These are phyloP conservation scores for Piper longum DNA, from an alignment of 164 flowering plant genomes.

Conservation along the genomic window DNA sequence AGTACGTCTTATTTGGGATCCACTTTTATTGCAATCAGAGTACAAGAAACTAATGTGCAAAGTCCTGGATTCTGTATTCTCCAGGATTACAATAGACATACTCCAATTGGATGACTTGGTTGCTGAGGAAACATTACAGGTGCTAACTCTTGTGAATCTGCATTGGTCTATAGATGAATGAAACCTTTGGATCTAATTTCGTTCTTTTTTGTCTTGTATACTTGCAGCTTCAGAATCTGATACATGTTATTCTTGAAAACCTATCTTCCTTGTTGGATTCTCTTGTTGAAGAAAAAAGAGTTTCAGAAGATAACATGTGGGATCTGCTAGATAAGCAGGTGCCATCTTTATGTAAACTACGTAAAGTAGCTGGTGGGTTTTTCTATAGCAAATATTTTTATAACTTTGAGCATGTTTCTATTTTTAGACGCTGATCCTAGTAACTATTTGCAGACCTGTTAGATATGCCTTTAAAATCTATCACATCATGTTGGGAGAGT, in stretches of 20 bases:
- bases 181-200: not conserved
- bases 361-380: constrained; percentile 58
- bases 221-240: constrained; percentile 67
- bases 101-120: constrained; percentile 89
- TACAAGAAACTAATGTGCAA: constrained; percentile 57
- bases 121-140: constrained; percentile 93
- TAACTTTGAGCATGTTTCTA: not conserved
- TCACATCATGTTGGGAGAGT: constrained; percentile 76
- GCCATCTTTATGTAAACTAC: constrained; percentile 62
- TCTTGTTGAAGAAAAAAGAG: constrained; percentile 17
- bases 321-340: constrained; percentile 30
- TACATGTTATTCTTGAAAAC: constrained; percentile 56
- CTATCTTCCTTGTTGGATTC: constrained; percentile 50
- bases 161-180: no score
- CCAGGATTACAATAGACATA: constrained; percentile 54
- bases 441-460: constrained; percentile 37
- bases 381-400: no score
- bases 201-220: constrained; percentile 1
- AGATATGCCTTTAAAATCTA: constrained; percentile 83
- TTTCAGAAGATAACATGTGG: constrained; percentile 14
- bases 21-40: constrained; percentile 51
- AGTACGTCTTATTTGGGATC: constrained; percentile 86
- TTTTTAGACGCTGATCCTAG: constrained; percentile 1
- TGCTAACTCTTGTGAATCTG: constrained; percentile 4
- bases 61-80: constrained; percentile 58